Evolutionary conservation across 768 basidiomycete species (phyloP).

Genomic region (Leccinellum luteum): DNA sequence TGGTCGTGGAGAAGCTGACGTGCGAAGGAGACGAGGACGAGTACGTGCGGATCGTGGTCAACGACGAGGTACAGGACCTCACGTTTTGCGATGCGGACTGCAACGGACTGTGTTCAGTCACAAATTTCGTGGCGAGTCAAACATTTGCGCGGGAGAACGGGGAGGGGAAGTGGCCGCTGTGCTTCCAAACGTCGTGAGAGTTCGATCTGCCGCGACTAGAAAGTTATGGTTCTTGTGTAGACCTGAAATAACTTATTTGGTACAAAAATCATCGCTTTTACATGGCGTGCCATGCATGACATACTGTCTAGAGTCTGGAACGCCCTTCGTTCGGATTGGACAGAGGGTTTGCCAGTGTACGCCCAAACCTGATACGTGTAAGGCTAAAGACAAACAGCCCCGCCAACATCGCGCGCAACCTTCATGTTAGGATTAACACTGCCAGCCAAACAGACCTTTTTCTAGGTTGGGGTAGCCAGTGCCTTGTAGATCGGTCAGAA

Average conservation of each 20-base stretch:
- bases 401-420: too few species aligned
- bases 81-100: background rate
- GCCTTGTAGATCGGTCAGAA: too few species aligned
- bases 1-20: slow-evolving; percentile 67
- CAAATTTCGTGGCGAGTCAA: background rate
- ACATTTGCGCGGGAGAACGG: background rate
- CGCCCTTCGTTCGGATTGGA: background rate
- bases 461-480: too few species aligned
- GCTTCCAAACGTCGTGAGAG: background rate
- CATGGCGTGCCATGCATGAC: background rate
- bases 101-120: background rate
- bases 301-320: too few species aligned
- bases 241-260: background rate
- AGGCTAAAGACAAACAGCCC: too few species aligned
- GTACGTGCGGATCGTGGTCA: slow-evolving; percentile 38
- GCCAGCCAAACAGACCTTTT: too few species aligned
- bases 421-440: too few species aligned
- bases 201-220: background rate
- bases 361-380: background rate
- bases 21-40: slow-evolving; percentile 38
- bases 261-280: background rate
- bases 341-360: too few species aligned
- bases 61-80: background rate
- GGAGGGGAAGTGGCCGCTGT: background rate
- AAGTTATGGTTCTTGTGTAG: background rate